Evolutionary conservation across 495 filamentous ascomycete genomes (phyloP), one percentile per base, ranked within the genome.

Genomic region (Bombardia bombarda): DNA sequence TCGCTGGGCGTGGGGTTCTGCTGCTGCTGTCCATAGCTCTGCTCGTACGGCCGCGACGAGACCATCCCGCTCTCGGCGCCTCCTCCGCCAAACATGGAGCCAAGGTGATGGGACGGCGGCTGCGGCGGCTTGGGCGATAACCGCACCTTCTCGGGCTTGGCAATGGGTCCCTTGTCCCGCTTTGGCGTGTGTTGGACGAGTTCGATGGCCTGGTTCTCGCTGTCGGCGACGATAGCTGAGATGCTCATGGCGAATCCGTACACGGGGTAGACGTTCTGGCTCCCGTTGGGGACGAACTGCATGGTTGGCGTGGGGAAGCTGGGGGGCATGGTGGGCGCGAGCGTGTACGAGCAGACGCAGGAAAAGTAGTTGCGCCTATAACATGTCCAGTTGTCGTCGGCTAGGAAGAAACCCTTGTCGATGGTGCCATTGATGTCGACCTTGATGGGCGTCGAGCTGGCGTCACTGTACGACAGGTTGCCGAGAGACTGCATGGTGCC

Each of bases 351-450:
- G 62, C 89, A 95, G 21, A 82, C 76, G 36, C 95, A 84, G 1
- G 87, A 83, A 59, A 97, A 94, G 62, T 97, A 97, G 62, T 97
- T 97, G 30, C 90, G 74, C 38, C 90, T 74, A 56, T 97, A 97
- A 64, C 90, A 97, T 0, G 90, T 97, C 90, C 90, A 97, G 46
- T 92, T 86, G 12, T 77, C 72, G 43, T 95, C 90, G 3, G 75
- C 75, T 31, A 82, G 70, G 60, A 96, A 95, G 68, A 95, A 94
- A 1, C 90, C 90, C 55, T 95, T 93, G 55, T 93, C 88, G 43
- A 95, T 90, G 51, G 84, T 82, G 5, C 86, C 87, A 39, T 82
- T 73, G 48, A 97, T 86, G 20, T 88, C 84, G 4, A 85, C 76
- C 44, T 77, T 82, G 41, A 95, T 73, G 8, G 57, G 60, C 3